Evolutionary conservation across 164 flowering plant genomes (phyloP).

Genomic region (Pachysandra terminalis): DNA sequence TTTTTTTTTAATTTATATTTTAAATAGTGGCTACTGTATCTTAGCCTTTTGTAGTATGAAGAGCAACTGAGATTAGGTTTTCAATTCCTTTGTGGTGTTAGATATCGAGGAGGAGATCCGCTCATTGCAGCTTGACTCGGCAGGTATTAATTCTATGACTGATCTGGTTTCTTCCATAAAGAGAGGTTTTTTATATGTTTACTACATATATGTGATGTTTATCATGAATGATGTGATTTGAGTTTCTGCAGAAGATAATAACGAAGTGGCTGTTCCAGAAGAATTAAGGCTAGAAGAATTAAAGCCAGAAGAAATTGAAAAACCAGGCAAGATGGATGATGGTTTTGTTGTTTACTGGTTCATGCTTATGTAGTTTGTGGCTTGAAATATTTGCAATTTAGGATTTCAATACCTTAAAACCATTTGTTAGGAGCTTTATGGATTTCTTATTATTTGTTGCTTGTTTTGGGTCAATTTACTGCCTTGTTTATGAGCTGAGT

Average conservation of each 20-base stretch:
- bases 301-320: conserved; percentile 33
- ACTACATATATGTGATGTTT: not conserved
- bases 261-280: conserved; percentile 1
- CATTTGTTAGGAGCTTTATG: not conserved
- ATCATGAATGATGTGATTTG: not conserved
- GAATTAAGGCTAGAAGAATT: conserved; percentile 24
- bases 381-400: not conserved
- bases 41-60: no score
- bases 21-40: not conserved
- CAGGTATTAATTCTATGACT: not conserved
- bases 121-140: conserved; percentile 4
- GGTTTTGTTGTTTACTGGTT: conserved; percentile 21
- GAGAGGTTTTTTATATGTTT: not conserved
- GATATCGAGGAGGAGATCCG: conserved; percentile 8
- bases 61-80: not conserved
- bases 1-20: no score
- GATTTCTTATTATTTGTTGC: no score
- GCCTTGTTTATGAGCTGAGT: no score
- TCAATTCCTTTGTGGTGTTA: not conserved
- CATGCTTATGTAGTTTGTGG: not conserved
- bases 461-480: no score
- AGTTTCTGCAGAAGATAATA: conserved; percentile 1
- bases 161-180: not conserved
- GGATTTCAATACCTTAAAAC: not conserved
- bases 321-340: conserved; percentile 43